Percentiles rank a stretch among this genome's conserved stretches.
Evolutionary conservation across 805 yeast genomes (phyloP).

Genomic region (Candida qinlingensis): DNA sequence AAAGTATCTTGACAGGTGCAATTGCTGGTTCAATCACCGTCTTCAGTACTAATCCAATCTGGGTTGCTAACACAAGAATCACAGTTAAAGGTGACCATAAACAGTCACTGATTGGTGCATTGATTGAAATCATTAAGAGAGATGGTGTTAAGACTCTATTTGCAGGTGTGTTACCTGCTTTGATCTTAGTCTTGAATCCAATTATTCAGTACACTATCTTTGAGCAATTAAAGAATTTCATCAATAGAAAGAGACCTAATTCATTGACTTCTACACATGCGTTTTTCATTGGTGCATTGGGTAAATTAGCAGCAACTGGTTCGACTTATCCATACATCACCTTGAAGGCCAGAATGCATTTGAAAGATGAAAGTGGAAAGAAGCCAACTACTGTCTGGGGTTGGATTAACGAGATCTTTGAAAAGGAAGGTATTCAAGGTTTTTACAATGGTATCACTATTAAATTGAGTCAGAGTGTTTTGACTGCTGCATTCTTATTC

Average conservation of each 20-base stretch:
- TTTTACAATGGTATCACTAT: slow-evolving; percentile 79
- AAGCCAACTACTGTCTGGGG: slow-evolving; percentile 35
- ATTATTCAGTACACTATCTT: slow-evolving; percentile 87
- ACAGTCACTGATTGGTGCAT: slow-evolving; percentile 46
- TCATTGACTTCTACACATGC: slow-evolving; percentile 71
- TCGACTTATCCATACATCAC: slow-evolving; percentile 91
- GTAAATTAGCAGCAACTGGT: slow-evolving; percentile 84
- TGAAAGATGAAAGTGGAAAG: slow-evolving; percentile 38
- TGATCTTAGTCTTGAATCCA: slow-evolving; percentile 81
- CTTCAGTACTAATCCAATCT: slow-evolving; percentile 77
- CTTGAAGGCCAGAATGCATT: slow-evolving; percentile 82
- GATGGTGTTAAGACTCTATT: slow-evolving; percentile 74
- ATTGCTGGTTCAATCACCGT: slow-evolving; percentile 86
- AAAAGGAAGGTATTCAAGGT: slow-evolving; percentile 68
- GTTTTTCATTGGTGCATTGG: slow-evolving; percentile 81
- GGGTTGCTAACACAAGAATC: slow-evolving; percentile 93
- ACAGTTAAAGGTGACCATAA: slow-evolving; percentile 44
- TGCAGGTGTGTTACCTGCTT: slow-evolving; percentile 84
- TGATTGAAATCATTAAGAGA: slow-evolving; percentile 55
- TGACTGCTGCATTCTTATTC: slow-evolving; percentile 86
- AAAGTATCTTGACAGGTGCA: slow-evolving; percentile 41
- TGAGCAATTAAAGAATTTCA: slow-evolving; percentile 73
- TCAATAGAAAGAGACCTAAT: slow-evolving; percentile 42
- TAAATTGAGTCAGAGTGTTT: slow-evolving; percentile 76
- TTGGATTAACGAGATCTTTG: slow-evolving; percentile 52